A percentile compares a stretch with the other conserved stretches of the same genome.
phyloP scores from a whole-genome alignment of 768 basidiomycete species.

The Auriscalpium vulgare region DNA sequence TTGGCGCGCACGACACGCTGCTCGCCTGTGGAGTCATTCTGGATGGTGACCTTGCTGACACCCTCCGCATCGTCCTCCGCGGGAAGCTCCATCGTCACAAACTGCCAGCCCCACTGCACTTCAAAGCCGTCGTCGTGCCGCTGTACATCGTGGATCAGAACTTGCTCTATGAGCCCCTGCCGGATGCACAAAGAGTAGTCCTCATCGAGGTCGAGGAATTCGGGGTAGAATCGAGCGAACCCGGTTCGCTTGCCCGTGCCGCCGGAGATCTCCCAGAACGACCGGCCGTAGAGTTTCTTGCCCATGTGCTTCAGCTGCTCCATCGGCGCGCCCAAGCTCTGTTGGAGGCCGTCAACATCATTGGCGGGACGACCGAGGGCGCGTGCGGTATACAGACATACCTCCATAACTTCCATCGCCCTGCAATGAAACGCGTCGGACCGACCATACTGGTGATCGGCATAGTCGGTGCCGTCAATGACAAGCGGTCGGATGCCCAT shows the following conservation, averaged over 20 bases:
- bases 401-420: conserved; percentile 5
- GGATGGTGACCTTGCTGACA: background rate
- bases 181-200: conserved; percentile 3
- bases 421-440: conserved; percentile 6
- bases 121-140: background rate
- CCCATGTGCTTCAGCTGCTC: conserved; percentile 5
- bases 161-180: conserved; percentile 5
- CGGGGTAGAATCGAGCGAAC: conserved; percentile 5
- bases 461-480: conserved; percentile 3
- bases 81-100: conserved; percentile 5
- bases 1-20: background rate
- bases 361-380: background rate
- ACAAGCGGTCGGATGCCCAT: conserved; percentile 5
- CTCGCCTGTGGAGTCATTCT: background rate
- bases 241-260: background rate
- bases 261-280: conserved; percentile 7
- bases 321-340: conserved; percentile 6
- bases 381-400: background rate
- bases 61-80: background rate
- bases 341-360: background rate
- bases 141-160: conserved; percentile 5
- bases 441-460: conserved; percentile 3
- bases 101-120: conserved; percentile 3
- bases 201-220: conserved; percentile 5
- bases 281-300: conserved; percentile 1